A percentile compares a stretch with the other conserved stretches of the same genome.
phyloP scores from a whole-genome alignment of 2,329 filamentous ascomycete genomes.

The Colletotrichum viniferum region DNA sequence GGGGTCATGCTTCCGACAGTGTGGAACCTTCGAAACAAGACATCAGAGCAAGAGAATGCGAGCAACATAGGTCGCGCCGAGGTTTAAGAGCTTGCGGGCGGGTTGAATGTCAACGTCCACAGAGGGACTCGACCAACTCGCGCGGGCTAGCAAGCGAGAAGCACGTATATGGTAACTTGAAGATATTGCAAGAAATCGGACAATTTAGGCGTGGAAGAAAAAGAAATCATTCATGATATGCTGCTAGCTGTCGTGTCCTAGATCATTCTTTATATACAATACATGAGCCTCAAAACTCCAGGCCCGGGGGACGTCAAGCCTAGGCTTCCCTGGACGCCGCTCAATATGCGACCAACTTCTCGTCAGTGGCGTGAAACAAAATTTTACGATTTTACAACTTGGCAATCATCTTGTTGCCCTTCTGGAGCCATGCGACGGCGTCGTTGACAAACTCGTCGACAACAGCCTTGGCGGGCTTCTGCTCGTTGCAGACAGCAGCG shows the following conservation, averaged over 20 bases:
- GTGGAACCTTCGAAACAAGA: not conserved
- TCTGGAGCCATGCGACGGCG: conserved; percentile 73
- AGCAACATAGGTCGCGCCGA: not conserved
- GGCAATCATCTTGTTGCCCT: conserved; percentile 69
- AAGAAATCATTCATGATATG: conserved; percentile 6
- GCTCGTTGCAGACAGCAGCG: conserved; percentile 90
- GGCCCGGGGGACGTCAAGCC: not conserved
- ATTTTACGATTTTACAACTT: conserved; percentile 63
- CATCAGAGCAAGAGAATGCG: not conserved
- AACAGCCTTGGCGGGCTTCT: conserved; percentile 87
- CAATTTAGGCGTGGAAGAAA: not conserved
- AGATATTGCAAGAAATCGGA: not conserved
- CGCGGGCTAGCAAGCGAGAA: not conserved
- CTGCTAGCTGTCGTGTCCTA: conserved; percentile 10
- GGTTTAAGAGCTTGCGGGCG: not conserved
- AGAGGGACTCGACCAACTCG: not conserved
- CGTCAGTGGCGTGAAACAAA: not conserved
- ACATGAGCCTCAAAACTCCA: conserved; percentile 14
- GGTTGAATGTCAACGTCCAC: too few species aligned
- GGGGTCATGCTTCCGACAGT: not conserved
- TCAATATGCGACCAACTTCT: conserved; percentile 13
- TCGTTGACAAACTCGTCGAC: conserved; percentile 93
- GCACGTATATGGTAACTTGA: not conserved
- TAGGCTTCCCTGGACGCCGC: not conserved
- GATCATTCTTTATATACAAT: conserved; percentile 13